These are phyloP conservation scores for Talaromyces sp. DNA, from an alignment of 2,329 filamentous ascomycete species.

Conservation along the genomic window DNA sequence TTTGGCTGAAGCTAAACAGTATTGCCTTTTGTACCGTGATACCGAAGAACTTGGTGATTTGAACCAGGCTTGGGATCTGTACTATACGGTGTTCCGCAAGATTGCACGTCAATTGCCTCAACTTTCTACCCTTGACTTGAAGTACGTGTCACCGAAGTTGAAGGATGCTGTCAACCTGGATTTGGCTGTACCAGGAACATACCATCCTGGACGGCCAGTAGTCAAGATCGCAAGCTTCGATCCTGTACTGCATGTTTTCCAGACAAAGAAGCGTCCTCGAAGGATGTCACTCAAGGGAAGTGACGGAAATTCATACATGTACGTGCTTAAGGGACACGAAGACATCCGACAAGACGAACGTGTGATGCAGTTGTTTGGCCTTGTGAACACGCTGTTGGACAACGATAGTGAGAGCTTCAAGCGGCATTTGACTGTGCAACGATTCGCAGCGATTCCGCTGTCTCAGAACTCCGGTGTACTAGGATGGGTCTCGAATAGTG, in stretches of 20 bases:
- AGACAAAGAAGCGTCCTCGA: conserved; percentile 91
- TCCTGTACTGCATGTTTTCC: conserved; percentile 83
- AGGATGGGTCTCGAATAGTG: conserved; percentile 95
- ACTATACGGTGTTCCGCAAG: conserved; percentile 96
- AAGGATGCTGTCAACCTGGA: conserved; percentile 81
- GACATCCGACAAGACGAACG: conserved; percentile 98
- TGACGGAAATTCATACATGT: conserved; percentile 82
- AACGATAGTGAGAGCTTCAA: conserved; percentile 97
- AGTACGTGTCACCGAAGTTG: conserved; percentile 94
- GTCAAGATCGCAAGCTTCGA: conserved; percentile 88
- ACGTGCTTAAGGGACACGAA: conserved; percentile 96
- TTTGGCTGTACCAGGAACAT: conserved; percentile 92
- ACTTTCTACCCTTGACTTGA: conserved; percentile 84
- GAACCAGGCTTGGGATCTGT: conserved; percentile 98
- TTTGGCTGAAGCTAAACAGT: conserved; percentile 88
- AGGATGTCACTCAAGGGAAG: conserved; percentile 85
- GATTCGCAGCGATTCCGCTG: conserved; percentile 92
- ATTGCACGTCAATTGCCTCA: conserved; percentile 92
- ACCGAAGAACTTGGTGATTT: conserved; percentile 90
- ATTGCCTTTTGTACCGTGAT: conserved; percentile 86
- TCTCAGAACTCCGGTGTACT: conserved; percentile 94
- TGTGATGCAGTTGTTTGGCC: conserved; percentile 98
- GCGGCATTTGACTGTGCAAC: conserved; percentile 91
- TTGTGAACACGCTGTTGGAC: conserved; percentile 90
- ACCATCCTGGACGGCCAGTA: conserved; percentile 73